Percentiles rank a stretch among this genome's conserved stretches.
These are phyloP conservation scores for Crassisporium funariophilum DNA, from an alignment of 768 basidiomycete genomes.

Conservation along the genomic window DNA sequence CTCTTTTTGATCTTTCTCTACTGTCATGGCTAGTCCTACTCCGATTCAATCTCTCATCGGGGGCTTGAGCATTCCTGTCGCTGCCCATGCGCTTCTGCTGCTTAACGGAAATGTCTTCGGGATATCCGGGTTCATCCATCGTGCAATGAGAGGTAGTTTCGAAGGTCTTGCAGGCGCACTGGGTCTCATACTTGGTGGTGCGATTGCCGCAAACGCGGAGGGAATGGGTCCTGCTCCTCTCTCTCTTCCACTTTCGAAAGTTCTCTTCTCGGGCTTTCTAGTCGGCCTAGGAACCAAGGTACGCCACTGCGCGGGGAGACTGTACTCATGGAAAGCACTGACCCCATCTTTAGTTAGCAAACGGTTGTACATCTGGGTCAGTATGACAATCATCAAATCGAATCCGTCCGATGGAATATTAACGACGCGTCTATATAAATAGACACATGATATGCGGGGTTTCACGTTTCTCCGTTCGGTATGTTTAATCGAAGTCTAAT, in stretches of 20 bases:
- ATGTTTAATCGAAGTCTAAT: slow-evolving; percentile 13
- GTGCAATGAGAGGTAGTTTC: slow-evolving; percentile 43
- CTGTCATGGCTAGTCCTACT: slow-evolving; percentile 40
- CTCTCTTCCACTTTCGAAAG: slow-evolving; percentile 26
- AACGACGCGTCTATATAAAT: slow-evolving; percentile 7
- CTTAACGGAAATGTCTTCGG: slow-evolving; percentile 61
- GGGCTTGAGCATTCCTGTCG: slow-evolving; percentile 52
- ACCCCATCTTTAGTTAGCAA: slow-evolving; percentile 43
- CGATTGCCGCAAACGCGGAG: slow-evolving; percentile 44
- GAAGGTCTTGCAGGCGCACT: slow-evolving; percentile 44
- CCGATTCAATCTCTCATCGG: slow-evolving; percentile 58
- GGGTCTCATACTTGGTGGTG: slow-evolving; percentile 54
- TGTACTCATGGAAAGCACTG: slow-evolving; percentile 6
- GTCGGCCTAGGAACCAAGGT: slow-evolving; percentile 64
- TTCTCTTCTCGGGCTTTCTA: slow-evolving; percentile 52
- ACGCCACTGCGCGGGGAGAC: slow-evolving; percentile 1
- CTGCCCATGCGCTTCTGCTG: slow-evolving; percentile 52
- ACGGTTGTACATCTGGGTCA: slow-evolving; percentile 70
- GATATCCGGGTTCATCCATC: slow-evolving; percentile 62
- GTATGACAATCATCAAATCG: slow-evolving; percentile 5
- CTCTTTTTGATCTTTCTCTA: no score
- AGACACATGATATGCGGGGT: slow-evolving; percentile 70
- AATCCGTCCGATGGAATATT: background rate
- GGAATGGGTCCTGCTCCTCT: slow-evolving; percentile 30
- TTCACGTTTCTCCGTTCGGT: slow-evolving; percentile 59